A percentile compares a stretch with the other conserved stretches of the same genome.
Evolutionary conservation across 148 eudicot species (phyloP).

Genomic region (Suaeda aralocaspica): DNA sequence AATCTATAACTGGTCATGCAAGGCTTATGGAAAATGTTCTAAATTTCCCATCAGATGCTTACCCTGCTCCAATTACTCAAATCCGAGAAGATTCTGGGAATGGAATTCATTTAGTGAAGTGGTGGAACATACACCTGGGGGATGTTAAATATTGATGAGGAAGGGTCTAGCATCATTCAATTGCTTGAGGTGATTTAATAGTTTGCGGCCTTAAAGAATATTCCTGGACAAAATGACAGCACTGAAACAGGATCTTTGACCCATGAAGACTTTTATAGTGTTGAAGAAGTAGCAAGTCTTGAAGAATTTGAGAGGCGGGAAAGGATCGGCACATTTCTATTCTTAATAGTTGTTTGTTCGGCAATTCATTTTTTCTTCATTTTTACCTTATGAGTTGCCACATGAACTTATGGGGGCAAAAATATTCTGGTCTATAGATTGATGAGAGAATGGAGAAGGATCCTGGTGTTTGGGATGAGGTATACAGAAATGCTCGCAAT

Average conservation of each 20-base stretch:
- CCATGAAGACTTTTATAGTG: slow-evolving; percentile 64
- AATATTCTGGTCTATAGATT: slow-evolving; percentile 42
- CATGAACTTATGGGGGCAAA: slow-evolving; percentile 6
- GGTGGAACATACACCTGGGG: slow-evolving; percentile 31
- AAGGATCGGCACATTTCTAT: slow-evolving; percentile 71
- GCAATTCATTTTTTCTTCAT: background rate
- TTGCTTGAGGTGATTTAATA: slow-evolving; percentile 55
- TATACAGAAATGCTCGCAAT: slow-evolving; percentile 83
- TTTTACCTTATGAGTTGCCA: background rate
- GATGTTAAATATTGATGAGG: slow-evolving; percentile 24
- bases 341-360: background rate
- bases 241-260: slow-evolving; percentile 41
- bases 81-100: slow-evolving; percentile 67
- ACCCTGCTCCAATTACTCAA: slow-evolving; percentile 59
- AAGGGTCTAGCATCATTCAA: slow-evolving; percentile 47
- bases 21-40: slow-evolving; percentile 73
- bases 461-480: slow-evolving; percentile 83
- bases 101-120: slow-evolving; percentile 60
- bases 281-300: slow-evolving; percentile 51
- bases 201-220: slow-evolving; percentile 25
- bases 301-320: slow-evolving; percentile 80
- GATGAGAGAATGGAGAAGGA: slow-evolving; percentile 89
- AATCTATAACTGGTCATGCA: slow-evolving; percentile 66
- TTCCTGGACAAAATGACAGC: slow-evolving; percentile 28
- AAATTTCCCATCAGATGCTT: slow-evolving; percentile 73